Evolutionary conservation across 495 filamentous ascomycete species (phyloP), one percentile per base, ranked within the genome.

Genomic region (Melanomma pulvis-pyrius): DNA sequence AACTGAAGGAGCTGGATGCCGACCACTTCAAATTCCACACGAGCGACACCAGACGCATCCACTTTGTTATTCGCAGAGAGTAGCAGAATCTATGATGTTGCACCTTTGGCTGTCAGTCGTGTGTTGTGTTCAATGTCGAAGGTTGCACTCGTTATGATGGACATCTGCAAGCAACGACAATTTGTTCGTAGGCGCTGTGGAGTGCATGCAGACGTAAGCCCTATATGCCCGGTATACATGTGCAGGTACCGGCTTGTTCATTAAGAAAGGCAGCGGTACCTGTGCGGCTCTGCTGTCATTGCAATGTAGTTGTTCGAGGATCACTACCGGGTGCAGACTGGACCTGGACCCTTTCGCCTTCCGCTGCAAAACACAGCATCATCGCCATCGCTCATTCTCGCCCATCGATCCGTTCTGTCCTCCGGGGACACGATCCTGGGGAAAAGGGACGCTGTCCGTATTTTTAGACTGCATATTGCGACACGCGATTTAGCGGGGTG

Each of bases 151-250:
- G 26, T 41, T 46, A 32, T 3, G 9, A 5, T 22, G 30, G 41
- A 61, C 39, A 6, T 19, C 12, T 34, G 24, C 28, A 61, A 61
- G 57, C 65, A 68, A 68, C 58, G 30, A 32, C 48, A 67, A 67
- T 60, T 17, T 60, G 53, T 51, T 22, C 29, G 55, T 25, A 46
- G 53, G 48, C 47, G 29, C n/a, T 19, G 22, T 54, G 51, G 48
- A 68, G 28, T 44, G 46, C 46, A 63, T 44, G 67, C 49, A 69
- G 61, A 60, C 67, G 67, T 69, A 69, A 69, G 67, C 67, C 60
- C 67, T 69, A 69, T 69, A 52, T 30, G 48, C 51, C 50, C 29
- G 65, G 65, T 51, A 25, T 62, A 34, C 2, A 19, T 60, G 1
- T 19, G 21, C 54, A 41, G 41, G 44, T 52, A 50, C 53, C 53